Conservation (phyloP, 1,284 basidiomycete genomes). For the Rhodotorula sp. region DNA sequence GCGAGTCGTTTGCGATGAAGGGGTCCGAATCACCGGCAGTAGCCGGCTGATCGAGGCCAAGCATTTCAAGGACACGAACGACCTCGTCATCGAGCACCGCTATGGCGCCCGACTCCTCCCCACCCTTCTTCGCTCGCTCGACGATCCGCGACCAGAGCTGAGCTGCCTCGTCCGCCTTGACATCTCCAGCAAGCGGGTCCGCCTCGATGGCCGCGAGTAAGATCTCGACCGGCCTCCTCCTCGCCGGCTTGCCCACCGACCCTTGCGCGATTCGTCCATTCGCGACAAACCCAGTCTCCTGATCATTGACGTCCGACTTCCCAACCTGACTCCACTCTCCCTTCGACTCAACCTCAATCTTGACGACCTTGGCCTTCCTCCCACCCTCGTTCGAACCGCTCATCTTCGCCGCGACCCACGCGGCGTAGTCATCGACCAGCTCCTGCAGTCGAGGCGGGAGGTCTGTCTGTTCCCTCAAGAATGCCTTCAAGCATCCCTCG, state of each 20-base stretch:
- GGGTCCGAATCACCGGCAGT: neutral
- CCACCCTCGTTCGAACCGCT: too few species aligned
- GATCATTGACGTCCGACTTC: constrained; percentile 6
- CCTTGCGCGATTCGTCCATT: neutral
- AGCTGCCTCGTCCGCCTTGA: neutral
- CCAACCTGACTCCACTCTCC: neutral
- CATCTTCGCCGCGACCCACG: neutral
- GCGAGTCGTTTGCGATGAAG: neutral
- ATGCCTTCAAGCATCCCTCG: constrained; percentile 21
- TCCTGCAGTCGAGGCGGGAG: constrained; percentile 29
- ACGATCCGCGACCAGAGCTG: constrained; percentile 2
- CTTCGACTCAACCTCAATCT: constrained; percentile 13
- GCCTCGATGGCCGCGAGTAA: constrained; percentile 7
- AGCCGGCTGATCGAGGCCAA: constrained; percentile 1
- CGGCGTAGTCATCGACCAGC: constrained; percentile 8
- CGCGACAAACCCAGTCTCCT: constrained; percentile 15
- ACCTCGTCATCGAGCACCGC: constrained; percentile 29
- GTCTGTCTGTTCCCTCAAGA: constrained; percentile 20
- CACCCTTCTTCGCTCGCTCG: neutral
- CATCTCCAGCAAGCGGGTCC: neutral
- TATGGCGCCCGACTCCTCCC: neutral
- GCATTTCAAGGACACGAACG: constrained; percentile 18
- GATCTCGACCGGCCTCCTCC: constrained; percentile 4
- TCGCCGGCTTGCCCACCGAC: neutral
- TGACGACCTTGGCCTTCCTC: constrained; percentile 7